A percentile compares a stretch with the other conserved stretches of the same genome.
phyloP scores from a whole-genome alignment of 148 eudicot species.

The Rhododendron ovatum region DNA sequence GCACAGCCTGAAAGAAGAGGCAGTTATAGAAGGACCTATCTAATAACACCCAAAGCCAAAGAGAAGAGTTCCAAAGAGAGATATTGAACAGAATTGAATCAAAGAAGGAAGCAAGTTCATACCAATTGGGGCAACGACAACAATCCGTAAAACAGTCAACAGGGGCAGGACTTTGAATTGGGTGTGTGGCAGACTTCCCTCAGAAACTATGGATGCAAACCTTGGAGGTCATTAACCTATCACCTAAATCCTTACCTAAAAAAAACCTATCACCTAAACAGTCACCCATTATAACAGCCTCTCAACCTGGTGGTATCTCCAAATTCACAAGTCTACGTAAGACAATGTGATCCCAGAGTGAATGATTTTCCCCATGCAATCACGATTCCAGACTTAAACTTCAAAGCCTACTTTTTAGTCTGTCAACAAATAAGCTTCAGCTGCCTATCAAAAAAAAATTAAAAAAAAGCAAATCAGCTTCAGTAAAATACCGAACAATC shows the following conservation, averaged over 20 bases:
- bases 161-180: conserved; percentile 17
- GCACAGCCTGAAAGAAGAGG: conserved; percentile 12
- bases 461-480: too few species aligned
- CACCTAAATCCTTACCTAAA: background rate
- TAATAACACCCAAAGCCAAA: background rate
- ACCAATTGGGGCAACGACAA: conserved; percentile 12
- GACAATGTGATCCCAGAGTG: background rate
- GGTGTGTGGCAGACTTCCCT: conserved; percentile 16
- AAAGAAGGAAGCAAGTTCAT: conserved; percentile 11
- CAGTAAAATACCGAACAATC: background rate
- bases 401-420: background rate
- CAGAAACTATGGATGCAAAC: conserved; percentile 12
- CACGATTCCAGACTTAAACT: background rate
- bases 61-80: background rate
- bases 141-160: conserved; percentile 13
- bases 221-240: conserved; percentile 8
- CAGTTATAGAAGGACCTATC: conserved; percentile 37
- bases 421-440: background rate
- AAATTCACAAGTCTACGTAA: background rate
- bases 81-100: conserved; percentile 17
- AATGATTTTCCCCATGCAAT: background rate
- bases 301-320: background rate
- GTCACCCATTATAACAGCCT: background rate
- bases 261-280: conserved; percentile 6
- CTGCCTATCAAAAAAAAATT: too few species aligned